These are phyloP conservation scores for Onygenales sp. DNA, from an alignment of 2,329 filamentous ascomycete species.

Conservation along the genomic window DNA sequence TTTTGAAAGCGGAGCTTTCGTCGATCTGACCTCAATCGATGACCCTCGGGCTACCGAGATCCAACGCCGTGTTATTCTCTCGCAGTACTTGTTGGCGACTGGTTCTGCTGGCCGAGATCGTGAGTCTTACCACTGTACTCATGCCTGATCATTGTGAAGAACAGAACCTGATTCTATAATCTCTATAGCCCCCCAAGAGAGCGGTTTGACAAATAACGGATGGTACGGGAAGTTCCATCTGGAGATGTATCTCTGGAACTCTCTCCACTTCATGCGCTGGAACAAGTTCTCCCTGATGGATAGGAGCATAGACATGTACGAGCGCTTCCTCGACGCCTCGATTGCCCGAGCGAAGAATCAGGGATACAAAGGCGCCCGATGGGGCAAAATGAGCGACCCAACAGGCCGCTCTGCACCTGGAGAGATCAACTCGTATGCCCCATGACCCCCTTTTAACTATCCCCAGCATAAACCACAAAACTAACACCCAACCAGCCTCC, in stretches of 20 bases:
- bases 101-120: constrained; percentile 41
- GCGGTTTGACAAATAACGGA: constrained; percentile 44
- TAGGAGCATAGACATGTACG: constrained; percentile 41
- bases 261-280: constrained; percentile 43
- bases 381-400: constrained; percentile 50
- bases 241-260: constrained; percentile 48
- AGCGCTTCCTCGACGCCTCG: constrained; percentile 34
- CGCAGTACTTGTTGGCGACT: constrained; percentile 45
- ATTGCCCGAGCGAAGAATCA: constrained; percentile 26
- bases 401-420: constrained; percentile 48
- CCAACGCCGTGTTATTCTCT: constrained; percentile 44
- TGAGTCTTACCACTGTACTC: not conserved
- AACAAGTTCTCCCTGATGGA: constrained; percentile 36
- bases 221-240: constrained; percentile 51
- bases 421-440: constrained; percentile 44
- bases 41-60: constrained; percentile 39
- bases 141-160: not conserved
- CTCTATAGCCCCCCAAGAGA: constrained; percentile 32
- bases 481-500: constrained; percentile 19
- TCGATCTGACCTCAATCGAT: constrained; percentile 37
- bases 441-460: too few relatives aligned
- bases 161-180: not conserved
- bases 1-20: constrained; percentile 43
- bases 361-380: constrained; percentile 36
- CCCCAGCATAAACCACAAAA: too few relatives aligned